phyloP scores from a whole-genome alignment of 768 basidiomycete species.

The Suillus weaverae region DNA sequence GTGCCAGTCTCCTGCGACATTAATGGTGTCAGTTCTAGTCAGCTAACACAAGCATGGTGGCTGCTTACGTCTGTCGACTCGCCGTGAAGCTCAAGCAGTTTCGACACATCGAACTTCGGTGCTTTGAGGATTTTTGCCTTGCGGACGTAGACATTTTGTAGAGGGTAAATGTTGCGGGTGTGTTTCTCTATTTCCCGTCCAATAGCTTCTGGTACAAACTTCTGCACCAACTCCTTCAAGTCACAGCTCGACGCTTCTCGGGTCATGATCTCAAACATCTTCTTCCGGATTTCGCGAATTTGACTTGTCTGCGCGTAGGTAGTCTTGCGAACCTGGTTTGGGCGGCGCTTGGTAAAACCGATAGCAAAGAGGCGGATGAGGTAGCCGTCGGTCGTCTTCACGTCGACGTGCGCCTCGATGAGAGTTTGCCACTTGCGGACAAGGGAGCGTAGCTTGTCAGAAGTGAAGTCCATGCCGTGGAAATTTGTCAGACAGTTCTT shows the following conservation, averaged over 20 bases:
- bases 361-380: slow-evolving; percentile 98
- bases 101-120: slow-evolving; percentile 94
- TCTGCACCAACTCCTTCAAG: slow-evolving; percentile 97
- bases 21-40: slow-evolving; percentile 12
- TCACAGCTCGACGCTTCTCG: slow-evolving; percentile 94
- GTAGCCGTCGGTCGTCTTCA: slow-evolving; percentile 99
- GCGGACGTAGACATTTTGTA: slow-evolving; percentile 98
- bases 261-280: slow-evolving; percentile 99
- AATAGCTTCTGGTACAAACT: slow-evolving; percentile 98
- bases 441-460: slow-evolving; percentile 98
- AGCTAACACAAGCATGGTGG: slow-evolving; percentile 4
- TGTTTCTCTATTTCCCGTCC: slow-evolving; percentile 99
- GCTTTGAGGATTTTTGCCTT: slow-evolving; percentile 99
- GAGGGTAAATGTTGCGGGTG: slow-evolving; percentile 91
- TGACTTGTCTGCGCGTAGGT: slow-evolving; percentile 96
- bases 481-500: slow-evolving; percentile 99
- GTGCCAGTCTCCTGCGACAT: slow-evolving; percentile 83
- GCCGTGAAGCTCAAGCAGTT: slow-evolving; percentile 95
- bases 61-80: slow-evolving; percentile 87
- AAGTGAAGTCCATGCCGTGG: slow-evolving; percentile 99
- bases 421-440: slow-evolving; percentile 99
- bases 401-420: slow-evolving; percentile 98
- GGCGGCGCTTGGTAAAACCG: slow-evolving; percentile 97
- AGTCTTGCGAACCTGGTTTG: slow-evolving; percentile 96
- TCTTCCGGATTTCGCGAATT: slow-evolving; percentile 95